Evolutionary conservation across 2,329 filamentous ascomycete species (phyloP).

Genomic region (Colletotrichum shisoi): DNA sequence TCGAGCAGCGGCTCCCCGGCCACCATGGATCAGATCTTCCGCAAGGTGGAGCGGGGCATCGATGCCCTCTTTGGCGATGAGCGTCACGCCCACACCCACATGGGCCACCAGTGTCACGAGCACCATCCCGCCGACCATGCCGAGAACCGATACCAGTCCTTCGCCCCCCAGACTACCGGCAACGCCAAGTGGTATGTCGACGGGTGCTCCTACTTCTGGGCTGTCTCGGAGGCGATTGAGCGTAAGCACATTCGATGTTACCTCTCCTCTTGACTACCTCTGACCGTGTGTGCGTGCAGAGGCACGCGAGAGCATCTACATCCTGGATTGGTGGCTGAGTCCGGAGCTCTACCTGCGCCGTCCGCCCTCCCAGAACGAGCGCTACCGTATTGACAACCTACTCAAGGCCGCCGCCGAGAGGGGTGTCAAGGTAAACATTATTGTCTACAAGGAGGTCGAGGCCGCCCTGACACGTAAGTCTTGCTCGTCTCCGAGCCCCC

Average conservation of each 20-base stretch:
- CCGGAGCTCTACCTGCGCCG: slow-evolving; percentile 87
- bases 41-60: slow-evolving; percentile 55
- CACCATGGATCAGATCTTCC: slow-evolving; percentile 53
- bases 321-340: slow-evolving; percentile 89
- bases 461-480: slow-evolving; percentile 79
- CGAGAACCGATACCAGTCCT: slow-evolving; percentile 68
- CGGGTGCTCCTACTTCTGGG: slow-evolving; percentile 84
- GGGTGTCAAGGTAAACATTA: slow-evolving; percentile 83
- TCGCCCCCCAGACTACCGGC: slow-evolving; percentile 75
- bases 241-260: slow-evolving; percentile 47
- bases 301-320: slow-evolving; percentile 80
- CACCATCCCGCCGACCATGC: slow-evolving; percentile 54
- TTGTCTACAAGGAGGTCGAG: slow-evolving; percentile 91
- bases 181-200: slow-evolving; percentile 90
- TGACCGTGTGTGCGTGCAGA: slow-evolving; percentile 51
- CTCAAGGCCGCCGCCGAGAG: slow-evolving; percentile 82
- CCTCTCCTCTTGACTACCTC: slow-evolving; percentile 5
- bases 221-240: slow-evolving; percentile 80
- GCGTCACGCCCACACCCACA: slow-evolving; percentile 56
- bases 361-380: slow-evolving; percentile 80
- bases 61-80: slow-evolving; percentile 53
- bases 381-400: slow-evolving; percentile 85
- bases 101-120: slow-evolving; percentile 52
- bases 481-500: slow-evolving; percentile 45
- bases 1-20: slow-evolving; percentile 11